Evolutionary conservation across 495 filamentous ascomycete genomes (phyloP).

Genomic region (Hypoxylon subgilvum): DNA sequence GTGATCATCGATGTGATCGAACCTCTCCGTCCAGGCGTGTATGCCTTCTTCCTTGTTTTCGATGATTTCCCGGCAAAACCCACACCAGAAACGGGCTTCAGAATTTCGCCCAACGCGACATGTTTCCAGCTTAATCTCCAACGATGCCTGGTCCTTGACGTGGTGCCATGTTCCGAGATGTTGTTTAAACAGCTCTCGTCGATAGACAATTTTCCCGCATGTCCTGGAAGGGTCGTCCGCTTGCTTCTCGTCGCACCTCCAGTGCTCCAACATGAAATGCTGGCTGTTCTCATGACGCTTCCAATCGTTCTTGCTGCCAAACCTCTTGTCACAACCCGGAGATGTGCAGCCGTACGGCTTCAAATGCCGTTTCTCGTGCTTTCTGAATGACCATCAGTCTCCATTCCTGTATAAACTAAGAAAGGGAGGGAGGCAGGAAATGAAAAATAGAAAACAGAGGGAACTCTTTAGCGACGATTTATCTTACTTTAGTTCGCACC

Average conservation of each 20-base stretch:
- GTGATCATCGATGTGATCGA: slow-evolving; percentile 87
- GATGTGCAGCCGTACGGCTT: slow-evolving; percentile 90
- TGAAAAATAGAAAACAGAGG: background rate
- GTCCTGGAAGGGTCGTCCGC: slow-evolving; percentile 27
- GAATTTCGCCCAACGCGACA: slow-evolving; percentile 73
- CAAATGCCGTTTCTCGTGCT: slow-evolving; percentile 86
- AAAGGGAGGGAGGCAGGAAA: slow-evolving; percentile 22
- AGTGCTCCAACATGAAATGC: slow-evolving; percentile 76
- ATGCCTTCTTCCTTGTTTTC: slow-evolving; percentile 59
- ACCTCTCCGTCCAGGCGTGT: slow-evolving; percentile 74
- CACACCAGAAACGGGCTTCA: slow-evolving; percentile 83
- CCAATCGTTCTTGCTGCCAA: slow-evolving; percentile 96
- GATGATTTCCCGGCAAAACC: slow-evolving; percentile 73
- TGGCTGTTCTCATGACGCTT: slow-evolving; percentile 93
- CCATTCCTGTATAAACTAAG: background rate
- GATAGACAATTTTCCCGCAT: slow-evolving; percentile 67
- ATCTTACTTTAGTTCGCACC: slow-evolving; percentile 74
- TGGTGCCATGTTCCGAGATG: slow-evolving; percentile 65
- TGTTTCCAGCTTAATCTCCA: slow-evolving; percentile 56
- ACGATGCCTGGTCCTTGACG: slow-evolving; percentile 46
- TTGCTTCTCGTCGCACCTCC: slow-evolving; percentile 68
- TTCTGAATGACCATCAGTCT: slow-evolving; percentile 57
- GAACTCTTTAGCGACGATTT: too few species aligned
- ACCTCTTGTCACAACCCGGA: slow-evolving; percentile 71
- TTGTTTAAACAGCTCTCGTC: slow-evolving; percentile 63